A percentile compares a stretch with the other conserved stretches of the same genome.
Conservation (phyloP, 306 rosid genomes). For the Trifolium pratense region DNA sequence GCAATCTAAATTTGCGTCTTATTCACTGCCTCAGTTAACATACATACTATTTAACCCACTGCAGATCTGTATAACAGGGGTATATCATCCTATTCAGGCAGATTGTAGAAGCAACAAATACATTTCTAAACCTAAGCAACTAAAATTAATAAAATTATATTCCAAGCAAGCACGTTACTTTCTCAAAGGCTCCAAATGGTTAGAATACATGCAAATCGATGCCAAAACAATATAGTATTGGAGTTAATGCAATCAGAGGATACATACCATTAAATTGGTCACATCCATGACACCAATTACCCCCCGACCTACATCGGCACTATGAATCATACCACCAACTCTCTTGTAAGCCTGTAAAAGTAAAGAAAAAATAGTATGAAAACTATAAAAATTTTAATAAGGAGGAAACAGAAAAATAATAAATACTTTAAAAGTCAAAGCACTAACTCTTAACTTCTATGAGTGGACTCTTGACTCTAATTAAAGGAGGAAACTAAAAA, state of each 20-base stretch:
- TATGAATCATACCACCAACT: slow-evolving; percentile 64
- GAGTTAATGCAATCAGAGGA: slow-evolving; percentile 9
- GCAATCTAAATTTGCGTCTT: neutral
- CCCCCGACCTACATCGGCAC: slow-evolving; percentile 61
- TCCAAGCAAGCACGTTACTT: neutral
- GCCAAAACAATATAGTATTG: slow-evolving; percentile 28
- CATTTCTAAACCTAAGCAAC: slow-evolving; percentile 16
- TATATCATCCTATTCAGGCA: slow-evolving; percentile 20
- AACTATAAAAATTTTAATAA: neutral
- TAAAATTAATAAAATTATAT: neutral
- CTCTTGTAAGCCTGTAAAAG: slow-evolving; percentile 64
- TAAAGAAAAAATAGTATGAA: slow-evolving; percentile 1
- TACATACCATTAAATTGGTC: slow-evolving; percentile 55
- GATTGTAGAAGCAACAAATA: neutral
- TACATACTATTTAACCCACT: slow-evolving; percentile 7
- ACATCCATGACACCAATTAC: slow-evolving; percentile 69
- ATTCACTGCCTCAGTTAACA: neutral
- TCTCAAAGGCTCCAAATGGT: slow-evolving; percentile 24
- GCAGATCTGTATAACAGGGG: neutral
- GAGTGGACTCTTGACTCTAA: neutral
- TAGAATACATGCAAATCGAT: neutral
- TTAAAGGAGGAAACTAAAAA: neutral
- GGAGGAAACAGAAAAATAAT: neutral
- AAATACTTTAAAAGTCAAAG: neutral
- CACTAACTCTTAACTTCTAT: neutral